These are phyloP conservation scores for Pleurotus sapidus DNA, from an alignment of 768 basidiomycete species.

Conservation along the genomic window DNA sequence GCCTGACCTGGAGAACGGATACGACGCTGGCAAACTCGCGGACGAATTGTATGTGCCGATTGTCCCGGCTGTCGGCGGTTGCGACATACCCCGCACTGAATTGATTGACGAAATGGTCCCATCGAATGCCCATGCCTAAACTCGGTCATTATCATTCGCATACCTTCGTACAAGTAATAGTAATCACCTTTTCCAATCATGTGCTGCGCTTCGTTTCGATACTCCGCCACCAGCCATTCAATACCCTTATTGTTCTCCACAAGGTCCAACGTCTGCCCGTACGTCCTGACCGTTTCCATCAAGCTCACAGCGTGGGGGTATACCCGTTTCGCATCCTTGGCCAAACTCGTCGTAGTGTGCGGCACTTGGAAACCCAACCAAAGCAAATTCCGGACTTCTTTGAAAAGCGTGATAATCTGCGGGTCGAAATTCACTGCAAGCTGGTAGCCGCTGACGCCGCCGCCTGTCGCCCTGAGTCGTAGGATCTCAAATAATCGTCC, in stretches of 20 bases:
- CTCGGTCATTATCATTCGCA: not conserved
- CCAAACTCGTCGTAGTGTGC: slow-evolving; percentile 92
- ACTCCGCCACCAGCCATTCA: slow-evolving; percentile 93
- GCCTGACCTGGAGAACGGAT: slow-evolving; percentile 76
- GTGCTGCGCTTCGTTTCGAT: slow-evolving; percentile 87
- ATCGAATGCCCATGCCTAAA: slow-evolving; percentile 89
- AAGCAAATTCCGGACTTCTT: slow-evolving; percentile 92
- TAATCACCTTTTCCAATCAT: slow-evolving; percentile 85
- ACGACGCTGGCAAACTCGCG: slow-evolving; percentile 93
- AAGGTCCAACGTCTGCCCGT: slow-evolving; percentile 91
- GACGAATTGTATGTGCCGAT: slow-evolving; percentile 90
- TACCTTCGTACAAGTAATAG: not conserved
- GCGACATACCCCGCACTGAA: slow-evolving; percentile 83
- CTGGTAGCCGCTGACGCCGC: slow-evolving; percentile 63
- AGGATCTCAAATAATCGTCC: slow-evolving; percentile 94
- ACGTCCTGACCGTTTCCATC: slow-evolving; percentile 99
- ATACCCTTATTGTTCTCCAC: slow-evolving; percentile 90
- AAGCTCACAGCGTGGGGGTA: slow-evolving; percentile 97
- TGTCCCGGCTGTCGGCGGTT: slow-evolving; percentile 74
- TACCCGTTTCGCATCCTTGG: slow-evolving; percentile 97
- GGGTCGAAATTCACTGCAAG: slow-evolving; percentile 97
- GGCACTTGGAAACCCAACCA: slow-evolving; percentile 97
- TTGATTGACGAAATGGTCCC: slow-evolving; percentile 96
- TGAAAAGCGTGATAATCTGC: slow-evolving; percentile 97
- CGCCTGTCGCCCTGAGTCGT: slow-evolving; percentile 41